Base-by-base conservation (phyloP, 345 rosid species). In the Eucalyptus coolabah region DNA sequence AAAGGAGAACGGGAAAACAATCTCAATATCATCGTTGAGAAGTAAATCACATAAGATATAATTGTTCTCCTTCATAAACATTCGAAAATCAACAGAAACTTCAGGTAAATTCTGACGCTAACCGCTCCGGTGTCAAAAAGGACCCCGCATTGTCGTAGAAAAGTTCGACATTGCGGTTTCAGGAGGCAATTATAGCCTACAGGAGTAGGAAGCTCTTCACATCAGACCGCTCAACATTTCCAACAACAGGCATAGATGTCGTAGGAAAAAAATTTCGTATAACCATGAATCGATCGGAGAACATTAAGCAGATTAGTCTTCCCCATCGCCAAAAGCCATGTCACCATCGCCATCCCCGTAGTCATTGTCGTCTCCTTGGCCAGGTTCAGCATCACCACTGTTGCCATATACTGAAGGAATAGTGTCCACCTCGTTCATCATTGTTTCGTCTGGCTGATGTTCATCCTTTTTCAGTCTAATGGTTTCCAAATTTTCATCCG, bases 401-500 rank as follows among this genome's bases (percentile, higher is more conserved):
- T 87, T 89, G 49, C 85, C 91, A 26, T 88, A 86, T 34, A 49
- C 53, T 90, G 90, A 91, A 30, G 91, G 92, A 18, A 92, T 87
- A 45, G 42, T 88, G 21, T 92, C 92, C 40, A 92, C 94, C 6
- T 51, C 50, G 26, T n/a, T 91, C 12, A 53, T 91, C 72, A 86
- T 96, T 32, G 87, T 90, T 87, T 80, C 91, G 34, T 86, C 92
- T 86, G 69, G 88, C 24, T 88, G 67, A 12, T 47, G 45, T 21
- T 54, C 89, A 13, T 32, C 89, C 80, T 59, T 65, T 47, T 77
- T 89, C 45, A 82, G 91, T 89, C 87, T 94, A 95, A 95, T 92
- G 12, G 90, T 90, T 85, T 94, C 95, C 91, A 96, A 87, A 91
- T 92, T 94, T 89, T 93, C 93, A 9, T 97, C 97, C 60, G 90